These are phyloP conservation scores for Meira miltonrushii DNA, from an alignment of 1,284 basidiomycete genomes.

Conservation along the genomic window DNA sequence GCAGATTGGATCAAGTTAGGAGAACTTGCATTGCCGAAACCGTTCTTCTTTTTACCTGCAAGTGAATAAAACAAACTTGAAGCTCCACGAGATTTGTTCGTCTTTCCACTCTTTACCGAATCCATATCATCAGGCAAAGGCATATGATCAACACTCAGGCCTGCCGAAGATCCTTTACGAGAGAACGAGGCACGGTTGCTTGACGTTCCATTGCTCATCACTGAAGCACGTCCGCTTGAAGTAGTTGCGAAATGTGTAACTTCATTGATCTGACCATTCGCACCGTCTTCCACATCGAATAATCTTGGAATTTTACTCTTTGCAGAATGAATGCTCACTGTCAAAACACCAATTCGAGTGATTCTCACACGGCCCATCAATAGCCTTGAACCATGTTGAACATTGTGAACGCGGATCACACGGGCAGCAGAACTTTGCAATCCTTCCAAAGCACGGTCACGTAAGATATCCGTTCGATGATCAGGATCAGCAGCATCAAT, in stretches of 20 bases:
- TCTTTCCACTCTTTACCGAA: too few relatives aligned
- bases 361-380: slow-evolving; percentile 21
- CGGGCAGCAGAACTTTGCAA: slow-evolving; percentile 16
- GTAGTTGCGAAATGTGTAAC: neutral
- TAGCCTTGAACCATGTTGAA: slow-evolving; percentile 17
- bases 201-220: too few relatives aligned
- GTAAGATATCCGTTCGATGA: slow-evolving; percentile 11
- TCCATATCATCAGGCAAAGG: too few relatives aligned
- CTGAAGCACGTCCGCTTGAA: too few relatives aligned
- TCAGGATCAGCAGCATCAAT: slow-evolving; percentile 13
- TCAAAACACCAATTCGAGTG: slow-evolving; percentile 16
- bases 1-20: too few relatives aligned
- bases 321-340: slow-evolving; percentile 12
- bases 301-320: slow-evolving; percentile 12
- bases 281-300: slow-evolving; percentile 19
- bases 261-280: slow-evolving; percentile 16
- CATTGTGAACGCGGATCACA: slow-evolving; percentile 16
- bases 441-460: slow-evolving; percentile 19
- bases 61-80: too few relatives aligned
- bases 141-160: too few relatives aligned
- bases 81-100: too few relatives aligned
- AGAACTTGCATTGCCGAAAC: too few relatives aligned
- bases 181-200: too few relatives aligned
- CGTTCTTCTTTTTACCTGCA: too few relatives aligned
- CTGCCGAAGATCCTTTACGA: too few relatives aligned